Evolutionary conservation across 2,329 filamentous ascomycete genomes (phyloP).

Genomic region (Ceratocystiopsis sp.): DNA sequence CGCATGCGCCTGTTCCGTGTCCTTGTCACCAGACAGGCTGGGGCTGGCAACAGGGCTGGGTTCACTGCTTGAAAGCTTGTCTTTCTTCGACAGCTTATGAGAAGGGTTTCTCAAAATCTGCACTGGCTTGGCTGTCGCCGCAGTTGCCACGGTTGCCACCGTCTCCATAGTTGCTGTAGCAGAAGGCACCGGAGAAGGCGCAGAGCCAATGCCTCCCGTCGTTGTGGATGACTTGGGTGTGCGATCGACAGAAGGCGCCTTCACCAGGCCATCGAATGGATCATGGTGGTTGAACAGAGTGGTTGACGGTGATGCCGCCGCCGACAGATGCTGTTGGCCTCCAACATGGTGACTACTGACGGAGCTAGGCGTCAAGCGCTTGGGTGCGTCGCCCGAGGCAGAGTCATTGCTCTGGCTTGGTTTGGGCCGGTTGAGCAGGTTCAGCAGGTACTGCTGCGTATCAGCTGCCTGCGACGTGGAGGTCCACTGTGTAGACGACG

Average conservation of each 20-base stretch:
- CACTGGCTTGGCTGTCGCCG: conserved; percentile 18
- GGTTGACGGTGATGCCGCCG: neutral
- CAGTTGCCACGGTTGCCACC: conserved; percentile 31
- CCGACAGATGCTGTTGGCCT: no score
- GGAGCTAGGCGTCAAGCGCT: no score
- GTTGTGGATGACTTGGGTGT: conserved; percentile 23
- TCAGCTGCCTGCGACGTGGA: conserved; percentile 35
- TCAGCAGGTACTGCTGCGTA: conserved; percentile 72
- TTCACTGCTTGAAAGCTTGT: conserved; percentile 22
- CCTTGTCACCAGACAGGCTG: neutral
- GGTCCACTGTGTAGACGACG: conserved; percentile 22
- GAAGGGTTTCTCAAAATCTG: conserved; percentile 36
- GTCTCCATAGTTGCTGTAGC: conserved; percentile 17
- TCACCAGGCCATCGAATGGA: conserved; percentile 23
- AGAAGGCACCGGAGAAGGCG: conserved; percentile 12
- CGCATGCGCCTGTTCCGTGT: neutral
- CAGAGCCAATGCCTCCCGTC: conserved; percentile 13
- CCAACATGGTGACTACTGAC: no score
- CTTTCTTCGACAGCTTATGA: conserved; percentile 23
- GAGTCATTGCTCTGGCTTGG: conserved; percentile 39
- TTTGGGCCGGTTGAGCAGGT: conserved; percentile 67
- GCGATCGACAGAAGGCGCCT: conserved; percentile 23
- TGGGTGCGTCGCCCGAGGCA: conserved; percentile 20
- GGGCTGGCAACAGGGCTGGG: conserved; percentile 27
- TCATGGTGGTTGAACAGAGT: conserved; percentile 18